Evolutionary conservation across 257 asterid species (phyloP), one percentile per base, ranked within the genome.

Genomic region (Coffea canephora): DNA sequence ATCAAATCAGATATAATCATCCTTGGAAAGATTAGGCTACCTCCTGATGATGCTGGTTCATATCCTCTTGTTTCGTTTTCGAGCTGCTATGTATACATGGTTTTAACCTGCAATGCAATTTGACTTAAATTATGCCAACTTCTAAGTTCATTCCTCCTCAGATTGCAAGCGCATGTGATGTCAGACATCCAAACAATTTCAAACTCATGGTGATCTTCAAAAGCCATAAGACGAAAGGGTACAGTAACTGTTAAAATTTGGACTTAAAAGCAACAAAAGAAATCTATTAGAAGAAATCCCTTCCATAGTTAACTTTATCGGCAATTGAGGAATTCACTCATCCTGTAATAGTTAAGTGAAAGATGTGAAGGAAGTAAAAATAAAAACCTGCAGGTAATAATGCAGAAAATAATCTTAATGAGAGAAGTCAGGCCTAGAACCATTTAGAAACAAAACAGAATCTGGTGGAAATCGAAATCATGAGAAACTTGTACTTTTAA

Each of bases 1-100:
- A 73, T 49, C 41, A 50, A 52, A 41, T 23, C 39, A 16, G 52
- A 41, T 64, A 46, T 16, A 79, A 64, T 21, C 50, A 78, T 41
- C 43, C 77, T 43, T 57, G 48, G 52, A 70, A 43, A 82, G 45
- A 80, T 65, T 77, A 77, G 81, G 78, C 66, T 83, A 92, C 98
- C 94, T 91, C 94, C 82, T 87, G 80, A 36, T 78, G 89, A 21
- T 85, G 89, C 67, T 83, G 87, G 73, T 71, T 82, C 79, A 75
- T 85, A 80, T 82, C 91, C 79, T 86, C 93, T 67, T 78, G 93
- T 84, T 87, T 90, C 91, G 80, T 95, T 90, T 85, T 91, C 79
- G 82, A 84, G 89, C 87, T 88, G 62, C 74, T 77, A 78, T 87
- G 88, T 78, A 78, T 81, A n/a, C 85, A 82, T 57, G 94, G 86